Evolutionary conservation across 352 stramenopile genomes (phyloP).

Genomic region (Globisporangium iwayamae): DNA sequence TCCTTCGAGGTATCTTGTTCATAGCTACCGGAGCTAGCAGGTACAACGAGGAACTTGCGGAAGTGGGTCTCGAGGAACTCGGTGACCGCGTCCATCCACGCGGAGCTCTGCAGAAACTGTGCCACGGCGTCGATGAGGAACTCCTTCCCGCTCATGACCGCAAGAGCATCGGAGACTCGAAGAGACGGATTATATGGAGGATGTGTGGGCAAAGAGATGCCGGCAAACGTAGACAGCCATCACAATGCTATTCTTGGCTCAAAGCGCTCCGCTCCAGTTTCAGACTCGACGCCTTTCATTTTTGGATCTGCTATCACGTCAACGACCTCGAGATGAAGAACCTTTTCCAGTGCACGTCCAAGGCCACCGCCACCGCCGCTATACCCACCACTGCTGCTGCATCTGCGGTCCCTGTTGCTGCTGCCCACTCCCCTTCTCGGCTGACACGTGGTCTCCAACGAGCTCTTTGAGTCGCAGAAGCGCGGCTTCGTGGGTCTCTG

Average conservation of each 20-base stretch:
- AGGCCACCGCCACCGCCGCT: not conserved
- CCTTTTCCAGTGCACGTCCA: slow-evolving; percentile 18
- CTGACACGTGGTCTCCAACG: slow-evolving; percentile 16
- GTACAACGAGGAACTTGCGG: slow-evolving; percentile 32
- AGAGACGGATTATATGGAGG: no score
- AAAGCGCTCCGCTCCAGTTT: no score
- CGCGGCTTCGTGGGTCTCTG: slow-evolving; percentile 64
- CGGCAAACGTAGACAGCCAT: no score
- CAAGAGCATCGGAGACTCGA: not conserved
- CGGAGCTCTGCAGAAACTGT: slow-evolving; percentile 59
- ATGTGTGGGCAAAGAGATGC: not conserved
- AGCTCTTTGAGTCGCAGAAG: slow-evolving; percentile 53
- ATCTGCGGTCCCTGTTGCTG: not conserved
- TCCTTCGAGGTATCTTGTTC: not conserved
- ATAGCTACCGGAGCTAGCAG: no score
- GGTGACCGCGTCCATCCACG: slow-evolving; percentile 46
- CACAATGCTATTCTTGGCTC: no score
- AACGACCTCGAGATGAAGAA: slow-evolving; percentile 23
- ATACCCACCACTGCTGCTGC: not conserved
- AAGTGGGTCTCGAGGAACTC: slow-evolving; percentile 62
- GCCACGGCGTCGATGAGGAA: slow-evolving; percentile 73
- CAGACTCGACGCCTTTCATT: no score
- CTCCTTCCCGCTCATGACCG: slow-evolving; percentile 40
- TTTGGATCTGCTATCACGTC: no score
- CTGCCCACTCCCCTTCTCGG: not conserved